A percentile compares a stretch with the other conserved stretches of the same genome.
phyloP scores from a whole-genome alignment of 176 grass and related monocot species.

The Miscanthus lutarioriparius region DNA sequence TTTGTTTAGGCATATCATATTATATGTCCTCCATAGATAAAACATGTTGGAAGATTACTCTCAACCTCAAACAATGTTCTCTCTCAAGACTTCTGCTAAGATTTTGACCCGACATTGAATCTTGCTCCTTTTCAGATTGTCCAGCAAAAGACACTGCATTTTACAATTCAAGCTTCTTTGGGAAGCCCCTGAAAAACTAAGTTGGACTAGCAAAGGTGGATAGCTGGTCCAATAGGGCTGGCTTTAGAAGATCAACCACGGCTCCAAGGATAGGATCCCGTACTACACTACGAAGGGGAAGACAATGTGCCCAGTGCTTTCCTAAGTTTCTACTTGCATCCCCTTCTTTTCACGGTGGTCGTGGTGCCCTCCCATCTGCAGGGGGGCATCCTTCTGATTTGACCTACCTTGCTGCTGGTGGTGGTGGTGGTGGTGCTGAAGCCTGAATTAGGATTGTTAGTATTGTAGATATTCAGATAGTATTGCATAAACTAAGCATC shows the following conservation, averaged over 20 bases:
- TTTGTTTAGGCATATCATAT: not conserved
- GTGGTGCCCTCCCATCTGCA: constrained; percentile 87
- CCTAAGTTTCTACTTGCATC: constrained; percentile 84
- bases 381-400: constrained; percentile 93
- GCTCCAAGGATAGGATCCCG: constrained; percentile 64
- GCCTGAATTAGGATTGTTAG: constrained; percentile 45
- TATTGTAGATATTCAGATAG: constrained; percentile 34
- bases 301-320: constrained; percentile 52
- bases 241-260: constrained; percentile 69
- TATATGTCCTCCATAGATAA: not conserved
- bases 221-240: constrained; percentile 85
- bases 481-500: constrained; percentile 31
- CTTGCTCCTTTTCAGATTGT: constrained; percentile 25
- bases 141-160: not conserved
- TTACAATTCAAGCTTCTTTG: constrained; percentile 23
- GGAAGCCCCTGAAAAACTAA: constrained; percentile 24
- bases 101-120: not conserved
- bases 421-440: constrained; percentile 59
- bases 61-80: not conserved
- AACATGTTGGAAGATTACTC: not conserved
- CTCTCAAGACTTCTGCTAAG: not conserved
- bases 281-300: constrained; percentile 48
- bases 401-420: constrained; percentile 78
- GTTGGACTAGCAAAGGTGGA: constrained; percentile 37
- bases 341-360: constrained; percentile 84